These are phyloP conservation scores for Styphnolobium japonicum DNA, from an alignment of 306 rosid species.

Conservation along the genomic window DNA sequence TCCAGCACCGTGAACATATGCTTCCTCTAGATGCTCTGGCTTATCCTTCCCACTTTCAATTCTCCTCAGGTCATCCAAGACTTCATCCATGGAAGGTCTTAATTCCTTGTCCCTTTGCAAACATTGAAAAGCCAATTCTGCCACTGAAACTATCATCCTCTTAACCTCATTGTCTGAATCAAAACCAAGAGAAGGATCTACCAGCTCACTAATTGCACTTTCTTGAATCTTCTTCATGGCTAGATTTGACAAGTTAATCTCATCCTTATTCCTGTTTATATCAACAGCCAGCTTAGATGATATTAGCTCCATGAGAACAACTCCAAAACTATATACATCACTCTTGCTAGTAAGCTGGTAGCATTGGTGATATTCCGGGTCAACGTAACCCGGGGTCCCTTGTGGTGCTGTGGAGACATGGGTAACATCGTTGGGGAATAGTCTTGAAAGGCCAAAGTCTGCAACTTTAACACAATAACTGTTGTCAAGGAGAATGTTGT, in stretches of 20 bases:
- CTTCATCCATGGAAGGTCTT: constrained; percentile 80
- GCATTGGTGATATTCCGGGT: constrained; percentile 30
- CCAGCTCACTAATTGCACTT: constrained; percentile 46
- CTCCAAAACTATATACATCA: constrained; percentile 49
- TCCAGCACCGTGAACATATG: constrained; percentile 1
- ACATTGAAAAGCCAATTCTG: constrained; percentile 74
- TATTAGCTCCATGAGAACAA: constrained; percentile 51
- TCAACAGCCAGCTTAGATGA: constrained; percentile 80
- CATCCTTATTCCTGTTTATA: constrained; percentile 48
- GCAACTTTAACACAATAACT: constrained; percentile 30
- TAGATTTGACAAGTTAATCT: constrained; percentile 64
- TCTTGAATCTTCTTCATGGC: constrained; percentile 58
- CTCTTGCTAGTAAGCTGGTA: constrained; percentile 36
- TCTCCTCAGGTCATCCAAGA: constrained; percentile 47
- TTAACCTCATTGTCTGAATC: constrained; percentile 37
- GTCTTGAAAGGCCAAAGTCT: constrained; percentile 46
- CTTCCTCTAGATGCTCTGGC: constrained; percentile 15
- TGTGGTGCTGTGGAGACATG: constrained; percentile 45
- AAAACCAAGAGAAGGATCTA: constrained; percentile 59
- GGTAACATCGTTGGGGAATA: constrained; percentile 23
- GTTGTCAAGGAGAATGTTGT: constrained; percentile 38
- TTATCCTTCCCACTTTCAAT: constrained; percentile 42
- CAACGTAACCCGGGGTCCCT: constrained; percentile 45
- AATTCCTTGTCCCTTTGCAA: constrained; percentile 63
- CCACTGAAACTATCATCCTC: constrained; percentile 55